Evolutionary conservation across 2,329 filamentous ascomycete species (phyloP).

Genomic region (Beauveria asiatica): DNA sequence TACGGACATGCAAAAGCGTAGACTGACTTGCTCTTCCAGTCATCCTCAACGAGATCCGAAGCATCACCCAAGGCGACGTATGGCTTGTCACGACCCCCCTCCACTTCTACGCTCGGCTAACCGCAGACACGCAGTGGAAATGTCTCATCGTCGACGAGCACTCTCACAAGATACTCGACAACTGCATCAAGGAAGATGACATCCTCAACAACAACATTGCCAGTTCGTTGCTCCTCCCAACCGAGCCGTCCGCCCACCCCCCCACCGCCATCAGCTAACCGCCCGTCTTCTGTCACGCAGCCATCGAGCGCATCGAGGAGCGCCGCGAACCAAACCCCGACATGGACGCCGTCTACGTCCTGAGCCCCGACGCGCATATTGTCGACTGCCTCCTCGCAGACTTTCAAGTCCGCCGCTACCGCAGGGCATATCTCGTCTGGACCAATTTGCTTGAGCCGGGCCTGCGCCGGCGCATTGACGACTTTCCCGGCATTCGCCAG

Average conservation of each 20-base stretch:
- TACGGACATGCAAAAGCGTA: not conserved
- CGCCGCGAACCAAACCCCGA: conserved; percentile 72
- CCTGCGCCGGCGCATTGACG: conserved; percentile 66
- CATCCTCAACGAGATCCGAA: conserved; percentile 49
- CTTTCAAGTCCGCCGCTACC: conserved; percentile 76
- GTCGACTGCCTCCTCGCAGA: conserved; percentile 93
- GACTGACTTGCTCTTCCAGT: conserved; percentile 21
- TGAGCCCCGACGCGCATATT: conserved; percentile 78
- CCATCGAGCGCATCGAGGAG: conserved; percentile 91
- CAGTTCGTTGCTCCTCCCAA: conserved; percentile 48
- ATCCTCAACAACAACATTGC: conserved; percentile 95
- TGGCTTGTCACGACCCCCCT: conserved; percentile 11
- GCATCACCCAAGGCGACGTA: conserved; percentile 76
- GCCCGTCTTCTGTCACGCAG: conserved; percentile 36
- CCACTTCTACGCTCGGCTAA: not conserved
- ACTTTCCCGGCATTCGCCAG: conserved; percentile 57
- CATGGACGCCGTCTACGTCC: conserved; percentile 91
- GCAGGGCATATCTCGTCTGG: conserved; percentile 76
- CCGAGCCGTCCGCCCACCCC: not conserved
- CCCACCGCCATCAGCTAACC: conserved; percentile 9
- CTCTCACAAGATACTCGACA: conserved; percentile 80
- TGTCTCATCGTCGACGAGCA: conserved; percentile 81
- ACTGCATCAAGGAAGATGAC: conserved; percentile 88
- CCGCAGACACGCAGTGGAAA: conserved; percentile 65
- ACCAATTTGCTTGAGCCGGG: conserved; percentile 63